These are phyloP conservation scores for Fusarium zealandicum DNA, from an alignment of 2,329 filamentous ascomycete species.

Conservation along the genomic window DNA sequence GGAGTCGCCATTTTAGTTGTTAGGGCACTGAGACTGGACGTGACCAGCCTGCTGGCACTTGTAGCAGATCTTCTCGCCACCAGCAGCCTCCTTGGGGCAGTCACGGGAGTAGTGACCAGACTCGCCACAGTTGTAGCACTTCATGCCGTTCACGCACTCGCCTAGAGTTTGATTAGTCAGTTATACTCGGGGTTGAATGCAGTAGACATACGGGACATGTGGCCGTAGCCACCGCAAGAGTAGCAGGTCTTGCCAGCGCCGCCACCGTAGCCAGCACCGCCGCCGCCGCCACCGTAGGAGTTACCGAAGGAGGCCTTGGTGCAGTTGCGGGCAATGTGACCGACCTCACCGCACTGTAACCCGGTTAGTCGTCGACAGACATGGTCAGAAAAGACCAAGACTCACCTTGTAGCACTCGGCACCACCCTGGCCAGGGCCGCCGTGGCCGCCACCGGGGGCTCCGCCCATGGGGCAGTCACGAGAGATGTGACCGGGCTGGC, in stretches of 20 bases:
- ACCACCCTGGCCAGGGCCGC: conserved; percentile 56
- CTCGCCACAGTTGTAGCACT: conserved; percentile 99
- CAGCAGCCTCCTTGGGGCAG: conserved; percentile 89
- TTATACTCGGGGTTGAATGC: background rate
- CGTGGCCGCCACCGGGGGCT: conserved; percentile 54
- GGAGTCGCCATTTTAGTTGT: conserved; percentile 61
- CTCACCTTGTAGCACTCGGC: conserved; percentile 89
- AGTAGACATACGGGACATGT: conserved; percentile 79
- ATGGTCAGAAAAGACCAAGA: background rate
- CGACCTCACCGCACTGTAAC: conserved; percentile 82
- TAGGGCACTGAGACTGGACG: conserved; percentile 93
- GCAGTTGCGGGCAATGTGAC: conserved; percentile 96
- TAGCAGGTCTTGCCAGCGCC: conserved; percentile 87
- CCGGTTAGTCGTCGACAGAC: conserved; percentile 13
- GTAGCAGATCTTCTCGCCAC: conserved; percentile 96
- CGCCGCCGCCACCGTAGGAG: conserved; percentile 55
- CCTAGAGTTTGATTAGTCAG: conserved; percentile 51
- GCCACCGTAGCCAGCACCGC: conserved; percentile 58
- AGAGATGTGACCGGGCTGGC: conserved; percentile 86
- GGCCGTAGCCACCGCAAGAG: conserved; percentile 94
- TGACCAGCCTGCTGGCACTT: conserved; percentile 87
- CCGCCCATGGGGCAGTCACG: conserved; percentile 77
- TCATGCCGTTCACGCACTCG: conserved; percentile 98
- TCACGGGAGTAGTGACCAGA: conserved; percentile 94
- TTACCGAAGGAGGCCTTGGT: conserved; percentile 67